Evolutionary conservation across 129 eudicot genomes (phyloP).

Genomic region (Calendula officinalis): DNA sequence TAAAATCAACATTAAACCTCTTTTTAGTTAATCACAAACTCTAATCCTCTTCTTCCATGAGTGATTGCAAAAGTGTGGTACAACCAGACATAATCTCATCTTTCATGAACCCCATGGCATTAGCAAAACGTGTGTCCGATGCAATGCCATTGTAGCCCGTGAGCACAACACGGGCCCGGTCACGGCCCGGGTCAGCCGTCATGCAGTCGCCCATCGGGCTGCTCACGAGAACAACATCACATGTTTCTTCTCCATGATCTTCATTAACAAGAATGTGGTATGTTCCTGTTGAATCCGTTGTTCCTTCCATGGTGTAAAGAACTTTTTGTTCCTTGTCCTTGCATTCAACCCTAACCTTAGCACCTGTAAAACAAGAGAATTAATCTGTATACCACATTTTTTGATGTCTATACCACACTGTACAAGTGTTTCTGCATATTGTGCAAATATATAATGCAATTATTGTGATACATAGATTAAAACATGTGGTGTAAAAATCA

Average conservation of each 20-base stretch:
- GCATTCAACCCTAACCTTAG: conserved; percentile 60
- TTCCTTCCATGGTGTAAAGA: conserved; percentile 38
- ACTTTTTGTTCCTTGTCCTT: conserved; percentile 39
- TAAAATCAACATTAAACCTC: neutral
- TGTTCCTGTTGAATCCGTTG: conserved; percentile 51
- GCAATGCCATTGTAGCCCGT: conserved; percentile 53
- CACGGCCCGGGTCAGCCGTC: conserved; percentile 52
- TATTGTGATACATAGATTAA: too few relatives aligned
- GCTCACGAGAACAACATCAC: conserved; percentile 54
- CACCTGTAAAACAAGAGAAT: conserved; percentile 42
- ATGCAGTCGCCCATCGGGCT: conserved; percentile 47
- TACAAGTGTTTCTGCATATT: too few relatives aligned
- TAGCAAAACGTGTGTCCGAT: conserved; percentile 45
- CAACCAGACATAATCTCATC: conserved; percentile 47
- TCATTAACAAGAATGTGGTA: conserved; percentile 47
- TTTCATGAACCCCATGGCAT: conserved; percentile 58
- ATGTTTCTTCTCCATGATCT: conserved; percentile 43
- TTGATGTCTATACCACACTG: too few relatives aligned
- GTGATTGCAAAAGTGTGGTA: conserved; percentile 42
- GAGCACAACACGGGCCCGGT: conserved; percentile 54
- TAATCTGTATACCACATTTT: too few relatives aligned
- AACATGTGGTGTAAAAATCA: too few relatives aligned
- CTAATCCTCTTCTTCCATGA: conserved; percentile 46
- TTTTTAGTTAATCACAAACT: neutral
- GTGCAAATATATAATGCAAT: too few relatives aligned